Evolutionary conservation across 2,329 filamentous ascomycete genomes (phyloP).

Genomic region (Verticillium isaacii): DNA sequence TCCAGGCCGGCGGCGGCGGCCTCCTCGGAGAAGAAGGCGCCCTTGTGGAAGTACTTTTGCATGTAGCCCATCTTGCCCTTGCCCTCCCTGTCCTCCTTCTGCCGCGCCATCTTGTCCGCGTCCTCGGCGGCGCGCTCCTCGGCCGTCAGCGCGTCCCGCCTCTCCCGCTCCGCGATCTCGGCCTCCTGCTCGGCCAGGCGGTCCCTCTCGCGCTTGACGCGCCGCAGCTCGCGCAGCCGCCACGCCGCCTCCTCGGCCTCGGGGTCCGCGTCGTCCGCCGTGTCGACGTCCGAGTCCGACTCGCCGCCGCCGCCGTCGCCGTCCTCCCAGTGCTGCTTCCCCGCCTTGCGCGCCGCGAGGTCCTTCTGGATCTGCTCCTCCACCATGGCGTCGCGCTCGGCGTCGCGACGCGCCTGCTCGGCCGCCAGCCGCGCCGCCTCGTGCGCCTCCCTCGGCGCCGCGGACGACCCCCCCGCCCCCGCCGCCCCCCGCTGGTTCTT

Average conservation of each 20-base stretch:
- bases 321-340: constrained; percentile 78
- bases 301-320: constrained; percentile 55
- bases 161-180: constrained; percentile 84
- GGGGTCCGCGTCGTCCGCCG: constrained; percentile 80
- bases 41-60: constrained; percentile 96
- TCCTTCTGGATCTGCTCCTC: constrained; percentile 86
- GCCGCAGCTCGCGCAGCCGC: constrained; percentile 86
- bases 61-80: constrained; percentile 83
- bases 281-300: constrained; percentile 70
- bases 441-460: constrained; percentile 19
- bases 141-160: constrained; percentile 77
- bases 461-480: constrained; percentile 7
- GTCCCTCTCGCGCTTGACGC: constrained; percentile 81
- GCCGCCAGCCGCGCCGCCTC: constrained; percentile 38
- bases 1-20: constrained; percentile 70
- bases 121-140: constrained; percentile 87
- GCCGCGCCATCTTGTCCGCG: constrained; percentile 67
- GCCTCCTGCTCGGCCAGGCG: constrained; percentile 79
- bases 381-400: constrained; percentile 72
- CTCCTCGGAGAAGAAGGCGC: constrained; percentile 89
- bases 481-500: constrained; percentile 45
- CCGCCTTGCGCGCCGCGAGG: constrained; percentile 66
- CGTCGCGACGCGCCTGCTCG: constrained; percentile 61
- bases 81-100: constrained; percentile 73
- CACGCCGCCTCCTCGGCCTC: constrained; percentile 88